These are phyloP conservation scores for Cryphonectria nitschkei DNA, from an alignment of 2,329 filamentous ascomycete genomes.

Conservation along the genomic window DNA sequence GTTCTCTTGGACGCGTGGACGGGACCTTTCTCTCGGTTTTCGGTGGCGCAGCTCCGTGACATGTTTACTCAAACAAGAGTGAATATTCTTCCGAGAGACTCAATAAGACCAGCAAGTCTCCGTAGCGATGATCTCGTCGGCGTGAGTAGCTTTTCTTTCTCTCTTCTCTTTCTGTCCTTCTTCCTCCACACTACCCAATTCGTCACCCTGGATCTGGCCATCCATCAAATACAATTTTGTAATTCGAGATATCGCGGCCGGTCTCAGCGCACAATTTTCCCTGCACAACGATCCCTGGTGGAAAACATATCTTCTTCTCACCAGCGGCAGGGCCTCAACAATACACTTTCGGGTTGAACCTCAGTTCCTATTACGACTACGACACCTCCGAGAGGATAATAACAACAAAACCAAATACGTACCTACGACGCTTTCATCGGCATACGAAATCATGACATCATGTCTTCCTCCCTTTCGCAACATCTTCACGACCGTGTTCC, in stretches of 20 bases:
- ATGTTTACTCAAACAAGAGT: background rate
- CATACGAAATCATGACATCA: constrained; percentile 6
- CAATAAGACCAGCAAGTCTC: background rate
- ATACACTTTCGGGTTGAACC: background rate
- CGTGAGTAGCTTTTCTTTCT: background rate
- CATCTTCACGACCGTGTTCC: background rate
- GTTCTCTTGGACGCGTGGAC: background rate
- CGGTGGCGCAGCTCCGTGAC: background rate
- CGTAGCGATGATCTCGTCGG: too few relatives aligned
- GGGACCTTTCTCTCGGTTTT: background rate
- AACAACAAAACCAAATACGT: background rate
- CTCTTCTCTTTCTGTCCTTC: background rate
- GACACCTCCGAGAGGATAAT: background rate
- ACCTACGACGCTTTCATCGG: background rate
- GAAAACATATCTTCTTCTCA: background rate
- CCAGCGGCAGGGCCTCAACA: background rate
- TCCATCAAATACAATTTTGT: background rate
- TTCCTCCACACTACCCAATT: background rate
- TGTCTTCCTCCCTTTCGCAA: background rate
- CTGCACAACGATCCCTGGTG: background rate
- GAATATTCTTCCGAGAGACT: background rate
- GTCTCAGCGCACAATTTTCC: background rate
- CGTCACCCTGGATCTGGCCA: constrained; percentile 1
- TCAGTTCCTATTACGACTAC: background rate
- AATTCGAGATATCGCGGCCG: background rate